Conservation (phyloP, 208 protist genomes). For the Trypanosomatidae sp. region DNA sequence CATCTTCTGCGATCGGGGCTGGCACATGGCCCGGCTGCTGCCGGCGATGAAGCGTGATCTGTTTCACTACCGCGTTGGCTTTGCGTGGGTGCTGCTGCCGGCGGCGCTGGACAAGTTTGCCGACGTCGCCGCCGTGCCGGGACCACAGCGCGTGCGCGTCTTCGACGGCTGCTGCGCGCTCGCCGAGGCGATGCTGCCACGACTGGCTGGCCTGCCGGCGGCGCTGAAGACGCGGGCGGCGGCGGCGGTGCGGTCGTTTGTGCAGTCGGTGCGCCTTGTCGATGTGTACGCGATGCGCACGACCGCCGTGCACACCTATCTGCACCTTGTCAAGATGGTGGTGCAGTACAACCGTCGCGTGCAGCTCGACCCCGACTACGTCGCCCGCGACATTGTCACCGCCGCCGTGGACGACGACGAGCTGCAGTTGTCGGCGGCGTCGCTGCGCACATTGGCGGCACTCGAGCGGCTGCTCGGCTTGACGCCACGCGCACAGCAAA, state of each 20-base stretch:
- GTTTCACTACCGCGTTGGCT: slow-evolving; percentile 80
- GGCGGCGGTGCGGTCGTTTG: slow-evolving; percentile 31
- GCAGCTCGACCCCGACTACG: slow-evolving; percentile 49
- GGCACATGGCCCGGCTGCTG: slow-evolving; percentile 63
- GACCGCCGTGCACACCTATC: slow-evolving; percentile 68
- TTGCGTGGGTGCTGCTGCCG: slow-evolving; percentile 65
- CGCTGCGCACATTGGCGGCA: slow-evolving; percentile 41
- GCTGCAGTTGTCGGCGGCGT: slow-evolving; percentile 51
- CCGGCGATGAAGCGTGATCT: slow-evolving; percentile 67
- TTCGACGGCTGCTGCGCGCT: slow-evolving; percentile 65
- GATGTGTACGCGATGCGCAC: slow-evolving; percentile 76
- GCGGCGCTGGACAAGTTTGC: slow-evolving; percentile 64
- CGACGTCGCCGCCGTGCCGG: slow-evolving; percentile 38
- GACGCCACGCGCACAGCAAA: slow-evolving; percentile 52
- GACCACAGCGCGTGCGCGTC: slow-evolving; percentile 55
- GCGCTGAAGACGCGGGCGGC: slow-evolving; percentile 29
- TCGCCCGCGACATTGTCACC: slow-evolving; percentile 20
- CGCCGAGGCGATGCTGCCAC: slow-evolving; percentile 59
- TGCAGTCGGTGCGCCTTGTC: slow-evolving; percentile 37
- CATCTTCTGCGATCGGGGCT: slow-evolving; percentile 82
- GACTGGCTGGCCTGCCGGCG: slow-evolving; percentile 49
- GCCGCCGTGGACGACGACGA: slow-evolving; percentile 55
- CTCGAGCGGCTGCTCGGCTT: slow-evolving; percentile 57
- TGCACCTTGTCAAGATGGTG: slow-evolving; percentile 72
- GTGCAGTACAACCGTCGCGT: slow-evolving; percentile 79